These are phyloP conservation scores for Glycine tomentella DNA, from an alignment of 306 rosid genomes.

Conservation along the genomic window DNA sequence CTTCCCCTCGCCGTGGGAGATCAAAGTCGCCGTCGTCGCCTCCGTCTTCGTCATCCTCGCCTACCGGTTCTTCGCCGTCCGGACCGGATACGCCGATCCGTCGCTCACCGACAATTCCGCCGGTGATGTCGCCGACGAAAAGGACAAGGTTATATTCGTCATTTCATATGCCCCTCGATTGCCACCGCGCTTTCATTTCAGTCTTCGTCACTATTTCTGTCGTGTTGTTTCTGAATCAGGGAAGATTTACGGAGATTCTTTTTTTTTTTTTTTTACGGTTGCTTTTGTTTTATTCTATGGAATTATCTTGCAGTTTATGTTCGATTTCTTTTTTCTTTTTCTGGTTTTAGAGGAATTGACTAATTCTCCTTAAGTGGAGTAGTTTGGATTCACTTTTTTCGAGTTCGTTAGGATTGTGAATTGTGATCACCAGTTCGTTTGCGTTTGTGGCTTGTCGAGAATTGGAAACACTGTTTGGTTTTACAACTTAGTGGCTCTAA, in stretches of 20 bases:
- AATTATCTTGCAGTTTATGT: conserved; percentile 15
- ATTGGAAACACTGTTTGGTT: conserved; percentile 1
- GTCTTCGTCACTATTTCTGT: background rate
- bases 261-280: background rate
- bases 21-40: conserved; percentile 79
- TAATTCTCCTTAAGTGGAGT: conserved; percentile 6
- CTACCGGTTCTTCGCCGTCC: conserved; percentile 69
- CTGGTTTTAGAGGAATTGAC: conserved; percentile 12
- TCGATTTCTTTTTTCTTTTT: background rate
- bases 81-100: conserved; percentile 60
- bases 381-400: conserved; percentile 22
- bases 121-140: conserved; percentile 54
- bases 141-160: conserved; percentile 64
- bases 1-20: conserved; percentile 86
- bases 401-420: background rate
- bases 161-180: background rate
- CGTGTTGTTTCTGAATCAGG: conserved; percentile 7
- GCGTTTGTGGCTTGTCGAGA: conserved; percentile 14
- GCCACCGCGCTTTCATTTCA: background rate
- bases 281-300: conserved; percentile 2
- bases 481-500: background rate
- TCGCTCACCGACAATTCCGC: conserved; percentile 55
- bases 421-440: background rate
- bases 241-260: background rate
- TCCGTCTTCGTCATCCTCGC: conserved; percentile 69